A percentile compares a stretch with the other conserved stretches of the same genome.
Conservation (phyloP, 2,329 filamentous ascomycete species). For the Pseudopyrenochaeta lycopersici region DNA sequence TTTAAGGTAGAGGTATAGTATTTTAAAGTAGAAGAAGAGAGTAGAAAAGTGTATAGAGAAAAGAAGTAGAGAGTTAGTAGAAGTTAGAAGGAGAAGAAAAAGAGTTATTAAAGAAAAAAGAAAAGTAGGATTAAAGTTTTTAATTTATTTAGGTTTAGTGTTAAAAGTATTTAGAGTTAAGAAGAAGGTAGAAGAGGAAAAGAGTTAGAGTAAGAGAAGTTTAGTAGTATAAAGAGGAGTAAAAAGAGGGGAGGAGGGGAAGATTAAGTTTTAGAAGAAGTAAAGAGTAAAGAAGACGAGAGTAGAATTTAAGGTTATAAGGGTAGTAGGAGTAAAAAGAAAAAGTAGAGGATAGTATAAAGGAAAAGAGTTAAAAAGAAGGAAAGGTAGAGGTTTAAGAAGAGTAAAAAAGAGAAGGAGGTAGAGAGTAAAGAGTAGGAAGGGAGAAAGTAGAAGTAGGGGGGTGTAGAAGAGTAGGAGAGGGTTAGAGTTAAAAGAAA, state of each 20-base stretch:
- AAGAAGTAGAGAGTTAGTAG: background rate
- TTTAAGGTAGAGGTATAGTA: no score
- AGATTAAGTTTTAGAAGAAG: background rate
- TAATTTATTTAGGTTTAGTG: background rate
- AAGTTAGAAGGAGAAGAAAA: background rate
- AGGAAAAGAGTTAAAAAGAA: background rate
- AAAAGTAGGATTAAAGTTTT: no score
- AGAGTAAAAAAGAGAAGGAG: background rate
- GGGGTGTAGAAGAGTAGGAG: no score
- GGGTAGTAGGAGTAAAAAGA: background rate
- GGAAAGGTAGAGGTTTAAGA: no score
- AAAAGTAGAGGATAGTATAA: background rate
- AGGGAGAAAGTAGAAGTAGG: no score
- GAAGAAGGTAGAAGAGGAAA: background rate
- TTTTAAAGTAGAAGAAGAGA: no score
- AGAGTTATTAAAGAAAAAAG: no score
- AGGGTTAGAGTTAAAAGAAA: no score
- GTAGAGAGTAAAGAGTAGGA: no score
- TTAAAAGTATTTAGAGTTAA: background rate
- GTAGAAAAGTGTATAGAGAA: background rate
- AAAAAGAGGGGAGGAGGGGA: no score
- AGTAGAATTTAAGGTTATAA: background rate
- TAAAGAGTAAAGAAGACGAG: background rate
- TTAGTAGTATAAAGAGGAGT: background rate
- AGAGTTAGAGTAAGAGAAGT: constrained; percentile 1